A percentile compares a stretch with the other conserved stretches of the same genome.
These are phyloP conservation scores for Geotrichum aggregatum DNA, from an alignment of 1,139 yeast species.

Conservation along the genomic window DNA sequence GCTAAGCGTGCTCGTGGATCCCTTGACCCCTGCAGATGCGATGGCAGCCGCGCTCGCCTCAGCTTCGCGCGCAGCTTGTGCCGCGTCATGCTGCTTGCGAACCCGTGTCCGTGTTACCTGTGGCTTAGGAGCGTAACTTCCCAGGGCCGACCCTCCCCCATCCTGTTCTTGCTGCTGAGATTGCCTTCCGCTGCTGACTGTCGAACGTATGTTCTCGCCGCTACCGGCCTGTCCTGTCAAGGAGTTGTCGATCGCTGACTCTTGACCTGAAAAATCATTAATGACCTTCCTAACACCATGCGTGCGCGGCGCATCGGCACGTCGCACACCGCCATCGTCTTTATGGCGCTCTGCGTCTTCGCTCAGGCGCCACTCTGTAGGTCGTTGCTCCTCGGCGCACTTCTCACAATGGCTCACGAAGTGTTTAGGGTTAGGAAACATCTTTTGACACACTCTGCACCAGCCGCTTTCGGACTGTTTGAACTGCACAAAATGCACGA, in stretches of 20 bases:
- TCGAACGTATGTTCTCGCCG: neutral
- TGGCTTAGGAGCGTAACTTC: constrained; percentile 9
- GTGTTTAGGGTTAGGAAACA: constrained; percentile 53
- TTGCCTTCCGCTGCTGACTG: neutral
- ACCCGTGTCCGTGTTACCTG: constrained; percentile 17
- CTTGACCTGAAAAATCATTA: neutral
- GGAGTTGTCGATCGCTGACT: neutral
- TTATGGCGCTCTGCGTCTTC: constrained; percentile 8
- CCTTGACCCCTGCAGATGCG: constrained; percentile 22
- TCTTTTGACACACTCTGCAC: constrained; percentile 59
- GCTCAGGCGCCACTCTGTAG: constrained; percentile 40
- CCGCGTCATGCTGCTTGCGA: constrained; percentile 14
- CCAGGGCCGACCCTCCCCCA: neutral
- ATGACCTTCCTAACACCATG: too few relatives aligned
- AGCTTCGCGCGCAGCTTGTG: constrained; percentile 19
- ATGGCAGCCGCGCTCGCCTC: constrained; percentile 20
- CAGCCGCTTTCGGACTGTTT: constrained; percentile 54
- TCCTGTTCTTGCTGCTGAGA: neutral
- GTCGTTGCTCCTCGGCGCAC: constrained; percentile 48
- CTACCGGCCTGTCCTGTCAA: neutral
- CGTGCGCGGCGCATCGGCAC: neutral
- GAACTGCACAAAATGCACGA: constrained; percentile 57
- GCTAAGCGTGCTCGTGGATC: constrained; percentile 19
- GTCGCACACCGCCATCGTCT: neutral
- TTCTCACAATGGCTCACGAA: constrained; percentile 65